phyloP scores from a whole-genome alignment of 768 basidiomycete genomes.

The Kwoniella bestiolae region DNA sequence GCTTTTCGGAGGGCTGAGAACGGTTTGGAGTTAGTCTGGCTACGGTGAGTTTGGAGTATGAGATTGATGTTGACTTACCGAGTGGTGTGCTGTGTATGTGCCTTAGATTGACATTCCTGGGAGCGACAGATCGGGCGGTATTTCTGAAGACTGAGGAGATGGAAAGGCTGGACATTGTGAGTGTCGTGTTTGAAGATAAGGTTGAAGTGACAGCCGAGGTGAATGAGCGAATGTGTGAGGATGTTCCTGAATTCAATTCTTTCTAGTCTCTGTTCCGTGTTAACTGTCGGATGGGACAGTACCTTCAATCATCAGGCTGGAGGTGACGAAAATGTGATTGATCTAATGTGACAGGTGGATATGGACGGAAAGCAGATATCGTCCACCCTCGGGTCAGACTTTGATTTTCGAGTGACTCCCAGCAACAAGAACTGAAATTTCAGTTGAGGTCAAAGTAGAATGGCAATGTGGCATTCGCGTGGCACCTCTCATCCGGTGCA shows the following conservation, averaged over 20 bases:
- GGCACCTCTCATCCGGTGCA: background rate
- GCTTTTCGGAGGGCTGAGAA: conserved; percentile 16
- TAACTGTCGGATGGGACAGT: too few species aligned
- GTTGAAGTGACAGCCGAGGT: too few species aligned
- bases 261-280: too few species aligned
- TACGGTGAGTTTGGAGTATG: background rate
- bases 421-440: background rate
- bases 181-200: background rate
- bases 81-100: background rate
- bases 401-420: too few species aligned
- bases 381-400: too few species aligned
- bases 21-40: background rate
- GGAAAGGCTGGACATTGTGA: conserved; percentile 1
- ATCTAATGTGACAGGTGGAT: too few species aligned
- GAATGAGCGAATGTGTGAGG: background rate
- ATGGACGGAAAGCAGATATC: too few species aligned
- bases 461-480: background rate
- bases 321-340: too few species aligned
- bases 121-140: background rate
- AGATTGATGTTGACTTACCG: background rate
- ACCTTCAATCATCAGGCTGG: too few species aligned
- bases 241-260: too few species aligned
- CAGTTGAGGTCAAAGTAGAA: background rate
- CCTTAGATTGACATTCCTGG: background rate
- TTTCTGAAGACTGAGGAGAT: background rate